phyloP scores from a whole-genome alignment of 192 early-diverging fungal genomes.

The Gigaspora rosea region DNA sequence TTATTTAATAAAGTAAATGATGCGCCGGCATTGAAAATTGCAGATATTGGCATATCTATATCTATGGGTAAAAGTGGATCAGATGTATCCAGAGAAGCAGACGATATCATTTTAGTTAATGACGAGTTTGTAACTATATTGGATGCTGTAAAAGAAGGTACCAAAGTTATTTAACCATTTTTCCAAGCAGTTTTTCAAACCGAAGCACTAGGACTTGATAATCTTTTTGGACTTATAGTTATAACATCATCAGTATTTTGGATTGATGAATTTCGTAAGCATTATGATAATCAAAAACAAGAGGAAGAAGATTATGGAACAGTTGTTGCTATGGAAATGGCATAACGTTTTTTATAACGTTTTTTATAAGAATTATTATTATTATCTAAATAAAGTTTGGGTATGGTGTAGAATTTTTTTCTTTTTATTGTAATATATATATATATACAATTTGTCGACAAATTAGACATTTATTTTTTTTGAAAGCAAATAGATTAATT shows the following conservation, averaged over 20 bases:
- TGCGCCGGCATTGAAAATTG: conserved; percentile 88
- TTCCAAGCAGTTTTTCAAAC: conserved; percentile 95
- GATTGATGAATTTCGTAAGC: too few species aligned
- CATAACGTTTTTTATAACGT: too few species aligned
- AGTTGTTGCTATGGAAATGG: too few species aligned
- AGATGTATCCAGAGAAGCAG: conserved; percentile 95
- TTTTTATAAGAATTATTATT: too few species aligned
- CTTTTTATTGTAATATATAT: too few species aligned
- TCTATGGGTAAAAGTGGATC: conserved; percentile 96
- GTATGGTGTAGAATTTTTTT: conserved; percentile 1
- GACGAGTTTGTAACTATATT: conserved; percentile 94
- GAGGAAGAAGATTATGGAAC: too few species aligned
- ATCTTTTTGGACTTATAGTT: conserved; percentile 67
- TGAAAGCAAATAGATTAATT: too few species aligned
- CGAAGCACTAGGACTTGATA: conserved; percentile 70
- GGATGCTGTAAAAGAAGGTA: conserved; percentile 93
- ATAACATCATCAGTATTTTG: conserved; percentile 79
- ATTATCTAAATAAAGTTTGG: conserved; percentile 73
- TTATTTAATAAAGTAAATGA: conserved; percentile 77
- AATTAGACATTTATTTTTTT: too few species aligned
- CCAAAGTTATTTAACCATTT: conserved; percentile 44
- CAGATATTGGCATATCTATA: conserved; percentile 97
- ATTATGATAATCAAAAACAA: too few species aligned
- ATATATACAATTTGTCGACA: too few species aligned
- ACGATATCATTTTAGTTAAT: conserved; percentile 96